These are phyloP conservation scores for Albifimbria verrucaria DNA, from an alignment of 2,329 filamentous ascomycete genomes.

Conservation along the genomic window DNA sequence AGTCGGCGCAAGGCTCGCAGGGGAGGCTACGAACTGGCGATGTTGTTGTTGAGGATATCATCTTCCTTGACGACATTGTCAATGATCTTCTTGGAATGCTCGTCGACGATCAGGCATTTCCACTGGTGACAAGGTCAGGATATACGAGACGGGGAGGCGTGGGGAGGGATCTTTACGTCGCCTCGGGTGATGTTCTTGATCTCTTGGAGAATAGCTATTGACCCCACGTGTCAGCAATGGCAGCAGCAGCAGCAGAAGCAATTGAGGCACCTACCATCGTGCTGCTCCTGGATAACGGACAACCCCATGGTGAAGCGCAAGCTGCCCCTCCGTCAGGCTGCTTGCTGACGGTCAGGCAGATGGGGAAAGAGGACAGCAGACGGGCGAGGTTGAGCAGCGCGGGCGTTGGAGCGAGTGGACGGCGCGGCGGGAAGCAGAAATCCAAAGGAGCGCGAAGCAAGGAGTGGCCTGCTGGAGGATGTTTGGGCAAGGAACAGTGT, in stretches of 20 bases:
- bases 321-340: slow-evolving; percentile 19
- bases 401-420: slow-evolving; percentile 4
- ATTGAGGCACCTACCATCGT: slow-evolving; percentile 33
- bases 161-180: too few relatives aligned
- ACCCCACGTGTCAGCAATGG: slow-evolving; percentile 8
- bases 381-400: slow-evolving; percentile 5
- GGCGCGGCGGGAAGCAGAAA: too few relatives aligned
- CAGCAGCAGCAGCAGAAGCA: slow-evolving; percentile 12
- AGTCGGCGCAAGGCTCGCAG: slow-evolving; percentile 4
- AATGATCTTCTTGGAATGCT: slow-evolving; percentile 77
- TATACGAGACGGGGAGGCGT: slow-evolving; percentile 8
- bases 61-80: slow-evolving; percentile 92
- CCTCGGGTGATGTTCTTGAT: slow-evolving; percentile 76
- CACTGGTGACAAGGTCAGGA: slow-evolving; percentile 54
- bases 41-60: slow-evolving; percentile 94
- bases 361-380: neutral
- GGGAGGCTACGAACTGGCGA: slow-evolving; percentile 68
- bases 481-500: too few relatives aligned
- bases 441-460: too few relatives aligned
- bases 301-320: slow-evolving; percentile 65
- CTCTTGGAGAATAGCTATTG: slow-evolving; percentile 33
- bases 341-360: neutral
- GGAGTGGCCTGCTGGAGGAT: too few relatives aligned
- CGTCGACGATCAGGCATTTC: slow-evolving; percentile 94
- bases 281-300: slow-evolving; percentile 83